Evolutionary conservation across 2,329 filamentous ascomycete genomes (phyloP), one percentile per base, ranked within the genome.

Genomic region (Penicillium palitans): DNA sequence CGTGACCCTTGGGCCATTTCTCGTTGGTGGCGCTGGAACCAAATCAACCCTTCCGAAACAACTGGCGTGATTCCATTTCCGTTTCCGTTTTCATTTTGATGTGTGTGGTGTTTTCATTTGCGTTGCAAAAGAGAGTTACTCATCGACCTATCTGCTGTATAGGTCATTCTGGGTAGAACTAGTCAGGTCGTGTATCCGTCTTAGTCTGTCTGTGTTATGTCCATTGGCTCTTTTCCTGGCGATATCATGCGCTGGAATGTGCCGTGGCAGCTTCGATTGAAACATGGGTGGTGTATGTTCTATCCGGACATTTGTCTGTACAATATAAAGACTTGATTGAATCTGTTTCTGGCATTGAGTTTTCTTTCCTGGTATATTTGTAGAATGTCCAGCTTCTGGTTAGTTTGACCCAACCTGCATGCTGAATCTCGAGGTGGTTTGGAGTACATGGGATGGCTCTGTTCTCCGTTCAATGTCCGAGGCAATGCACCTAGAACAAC

Each of bases 101-200:
- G 58, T 55, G 60, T 61, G 59, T 61, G 62, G 65, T 66, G 66
- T 67, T 65, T 63, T 61, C 53, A 57, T 62, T 52, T 60, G 53
- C 52, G 61, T 62, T 66, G 62, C 57, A 57, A 58, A 60, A 62
- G 62, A 61, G 60, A 61, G 59, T 59, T 56, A 58, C 54, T 61
- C 54, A 59, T 61, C 56, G 60, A 66, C 69, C 71, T 72, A 70
- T 74, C 70, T 67, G 72, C 70, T 65, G 71, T 60, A 67, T 71
- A 66, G 70, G 68, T 68, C 53, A 47, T 46, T 56, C 46, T 52
- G 44, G 52, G 25, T 60, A 53, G 58, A 45, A 29, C n/a, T 49
- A 13, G 5, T 19, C 56, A 21, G 19, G 25, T 45, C 12, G 17
- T 50, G 33, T 53, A 8, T 41, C 42, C 21, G 31, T 46, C 10